Evolutionary conservation across 2,329 filamentous ascomycete species (phyloP).

Genomic region (Cladophialophora bantiana): DNA sequence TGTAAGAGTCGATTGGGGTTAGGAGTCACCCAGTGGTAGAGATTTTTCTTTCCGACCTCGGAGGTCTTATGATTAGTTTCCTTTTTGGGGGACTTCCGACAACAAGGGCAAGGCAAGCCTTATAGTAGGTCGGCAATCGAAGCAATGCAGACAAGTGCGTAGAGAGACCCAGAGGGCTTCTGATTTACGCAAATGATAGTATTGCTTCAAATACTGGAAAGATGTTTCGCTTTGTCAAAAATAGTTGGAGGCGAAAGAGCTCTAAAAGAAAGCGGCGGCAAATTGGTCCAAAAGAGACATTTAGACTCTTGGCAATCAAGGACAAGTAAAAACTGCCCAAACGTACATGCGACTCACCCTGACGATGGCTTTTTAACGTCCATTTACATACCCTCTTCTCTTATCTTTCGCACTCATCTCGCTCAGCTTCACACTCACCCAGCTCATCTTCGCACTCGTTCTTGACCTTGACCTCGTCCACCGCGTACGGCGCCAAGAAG

Average conservation of each 20-base stretch:
- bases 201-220: not conserved
- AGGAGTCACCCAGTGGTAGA: not conserved
- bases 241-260: not conserved
- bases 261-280: not conserved
- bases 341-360: conserved; percentile 36
- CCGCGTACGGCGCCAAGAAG: too few relatives aligned
- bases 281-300: not conserved
- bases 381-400: too few relatives aligned
- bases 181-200: not conserved
- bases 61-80: conserved; percentile 19
- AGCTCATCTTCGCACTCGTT: too few relatives aligned
- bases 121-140: not conserved
- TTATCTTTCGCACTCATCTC: too few relatives aligned
- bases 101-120: not conserved
- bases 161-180: not conserved
- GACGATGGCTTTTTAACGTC: too few relatives aligned
- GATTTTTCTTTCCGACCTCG: conserved; percentile 14
- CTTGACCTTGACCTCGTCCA: too few relatives aligned
- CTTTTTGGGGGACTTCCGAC: conserved; percentile 7
- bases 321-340: conserved; percentile 45
- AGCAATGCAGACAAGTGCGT: not conserved
- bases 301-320: conserved; percentile 39
- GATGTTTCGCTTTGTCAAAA: not conserved
- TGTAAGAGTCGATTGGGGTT: not conserved
- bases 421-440: too few relatives aligned